phyloP scores from a whole-genome alignment of 371 early-diverging fungal species.

The Mortierella sp. region DNA sequence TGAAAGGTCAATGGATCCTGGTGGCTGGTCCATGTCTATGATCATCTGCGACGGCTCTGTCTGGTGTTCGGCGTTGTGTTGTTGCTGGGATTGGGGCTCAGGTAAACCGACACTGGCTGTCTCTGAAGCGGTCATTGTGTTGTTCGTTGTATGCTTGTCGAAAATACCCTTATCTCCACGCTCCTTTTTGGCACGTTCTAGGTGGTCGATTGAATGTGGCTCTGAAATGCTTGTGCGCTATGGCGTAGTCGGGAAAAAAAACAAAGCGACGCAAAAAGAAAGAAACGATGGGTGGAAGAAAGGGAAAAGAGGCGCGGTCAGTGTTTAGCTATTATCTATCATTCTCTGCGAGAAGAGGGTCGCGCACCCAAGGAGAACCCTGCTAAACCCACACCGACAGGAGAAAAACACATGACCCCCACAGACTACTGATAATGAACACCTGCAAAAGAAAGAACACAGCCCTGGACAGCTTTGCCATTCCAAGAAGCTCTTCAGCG shows the following conservation, averaged over 20 bases:
- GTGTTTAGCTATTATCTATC: neutral
- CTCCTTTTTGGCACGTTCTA: conserved; percentile 8
- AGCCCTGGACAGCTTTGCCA: neutral
- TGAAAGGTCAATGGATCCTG: conserved; percentile 12
- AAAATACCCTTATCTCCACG: neutral
- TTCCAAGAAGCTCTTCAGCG: neutral
- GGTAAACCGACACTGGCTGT: conserved; percentile 14
- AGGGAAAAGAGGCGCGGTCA: neutral
- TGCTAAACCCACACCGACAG: neutral
- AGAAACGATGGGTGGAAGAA: neutral
- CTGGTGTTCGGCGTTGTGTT: conserved; percentile 3
- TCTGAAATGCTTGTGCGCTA: conserved; percentile 17
- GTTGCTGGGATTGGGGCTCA: conserved; percentile 25
- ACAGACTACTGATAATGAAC: neutral
- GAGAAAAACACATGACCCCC: neutral
- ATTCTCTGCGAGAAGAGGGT: neutral
- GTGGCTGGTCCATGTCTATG: conserved; percentile 24
- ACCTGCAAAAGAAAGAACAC: neutral
- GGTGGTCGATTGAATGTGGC: neutral
- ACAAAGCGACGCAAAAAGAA: too few relatives aligned
- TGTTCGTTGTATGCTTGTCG: conserved; percentile 7
- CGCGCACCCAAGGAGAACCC: neutral
- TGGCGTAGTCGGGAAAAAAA: conserved; percentile 16
- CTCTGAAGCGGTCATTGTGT: conserved; percentile 26
- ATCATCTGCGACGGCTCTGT: conserved; percentile 24